A percentile compares a stretch with the other conserved stretches of the same genome.
phyloP scores from a whole-genome alignment of 129 eudicot species.

The Flaveria sonorensis region DNA sequence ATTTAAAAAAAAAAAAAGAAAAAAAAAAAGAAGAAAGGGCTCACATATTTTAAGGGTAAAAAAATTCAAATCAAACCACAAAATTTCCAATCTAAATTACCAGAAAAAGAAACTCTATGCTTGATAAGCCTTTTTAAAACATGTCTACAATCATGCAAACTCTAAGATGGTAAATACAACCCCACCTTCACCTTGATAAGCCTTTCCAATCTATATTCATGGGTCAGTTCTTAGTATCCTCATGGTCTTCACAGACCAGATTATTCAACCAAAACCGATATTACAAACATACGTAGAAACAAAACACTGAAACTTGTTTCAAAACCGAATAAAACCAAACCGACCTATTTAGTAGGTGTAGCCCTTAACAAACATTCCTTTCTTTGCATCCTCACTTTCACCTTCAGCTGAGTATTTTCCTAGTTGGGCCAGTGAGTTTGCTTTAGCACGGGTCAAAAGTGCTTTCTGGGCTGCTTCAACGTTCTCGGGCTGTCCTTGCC shows the following conservation, averaged over 20 bases:
- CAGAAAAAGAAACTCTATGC: conserved; percentile 23
- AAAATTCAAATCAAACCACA: conserved; percentile 12
- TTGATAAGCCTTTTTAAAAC: conserved; percentile 8
- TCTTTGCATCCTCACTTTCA: conserved; percentile 81
- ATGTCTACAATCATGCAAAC: conserved; percentile 22
- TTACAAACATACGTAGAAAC: conserved; percentile 17
- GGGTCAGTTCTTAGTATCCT: conserved; percentile 22
- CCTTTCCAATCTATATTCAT: too few relatives aligned
- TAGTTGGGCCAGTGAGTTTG: conserved; percentile 90
- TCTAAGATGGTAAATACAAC: conserved; percentile 13
- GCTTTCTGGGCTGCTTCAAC: conserved; percentile 75
- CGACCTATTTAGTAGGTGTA: conserved; percentile 58
- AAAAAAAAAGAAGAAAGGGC: too few relatives aligned
- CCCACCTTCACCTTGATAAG: conserved; percentile 24
- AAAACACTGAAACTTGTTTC: conserved; percentile 3
- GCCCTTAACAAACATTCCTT: conserved; percentile 90
- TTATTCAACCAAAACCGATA: conserved; percentile 39
- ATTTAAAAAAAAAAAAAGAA: too few relatives aligned
- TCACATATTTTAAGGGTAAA: too few relatives aligned
- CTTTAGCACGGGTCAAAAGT: conserved; percentile 80
- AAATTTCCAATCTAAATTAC: not conserved
- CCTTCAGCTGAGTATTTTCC: conserved; percentile 91
- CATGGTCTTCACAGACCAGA: conserved; percentile 27
- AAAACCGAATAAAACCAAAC: conserved; percentile 1
- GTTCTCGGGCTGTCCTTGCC: conserved; percentile 89